phyloP scores from a whole-genome alignment of 345 rosid genomes.

The Litchi chinensis region DNA sequence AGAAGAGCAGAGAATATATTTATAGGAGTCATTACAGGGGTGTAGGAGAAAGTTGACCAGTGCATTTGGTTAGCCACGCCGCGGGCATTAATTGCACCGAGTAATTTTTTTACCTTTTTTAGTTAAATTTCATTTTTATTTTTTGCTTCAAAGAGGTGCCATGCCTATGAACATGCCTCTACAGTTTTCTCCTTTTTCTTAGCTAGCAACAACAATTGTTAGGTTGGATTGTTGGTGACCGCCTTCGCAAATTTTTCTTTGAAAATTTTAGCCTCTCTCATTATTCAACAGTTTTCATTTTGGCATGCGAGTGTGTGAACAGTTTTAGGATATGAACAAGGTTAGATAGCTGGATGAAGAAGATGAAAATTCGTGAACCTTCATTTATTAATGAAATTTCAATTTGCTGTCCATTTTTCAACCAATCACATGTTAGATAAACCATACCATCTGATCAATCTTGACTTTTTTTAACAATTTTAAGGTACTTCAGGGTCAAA shows the following conservation, averaged over 20 bases:
- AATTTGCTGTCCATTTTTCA: not conserved
- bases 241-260: slow-evolving; percentile 8
- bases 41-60: slow-evolving; percentile 24
- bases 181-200: not conserved
- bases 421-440: slow-evolving; percentile 38
- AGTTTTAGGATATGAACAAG: not conserved
- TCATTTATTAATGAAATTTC: slow-evolving; percentile 1
- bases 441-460: slow-evolving; percentile 33
- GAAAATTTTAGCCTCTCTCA: not conserved
- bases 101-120: not conserved
- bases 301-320: slow-evolving; percentile 7
- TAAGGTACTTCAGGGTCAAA: not conserved
- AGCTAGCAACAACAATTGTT: slow-evolving; percentile 8
- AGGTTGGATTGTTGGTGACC: slow-evolving; percentile 55
- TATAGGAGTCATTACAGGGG: slow-evolving; percentile 35
- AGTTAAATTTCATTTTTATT: not conserved
- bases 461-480: slow-evolving; percentile 31
- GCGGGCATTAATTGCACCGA: slow-evolving; percentile 42
- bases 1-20: slow-evolving; percentile 29
- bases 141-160: not conserved
- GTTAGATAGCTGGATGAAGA: slow-evolving; percentile 3
- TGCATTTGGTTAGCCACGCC: slow-evolving; percentile 37
- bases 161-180: slow-evolving; percentile 21
- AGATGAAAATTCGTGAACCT: slow-evolving; percentile 2
- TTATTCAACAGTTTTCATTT: not conserved